Percentiles rank a stretch among this genome's conserved stretches.
phyloP scores from a whole-genome alignment of 345 rosid species.

The Populus deltoides region DNA sequence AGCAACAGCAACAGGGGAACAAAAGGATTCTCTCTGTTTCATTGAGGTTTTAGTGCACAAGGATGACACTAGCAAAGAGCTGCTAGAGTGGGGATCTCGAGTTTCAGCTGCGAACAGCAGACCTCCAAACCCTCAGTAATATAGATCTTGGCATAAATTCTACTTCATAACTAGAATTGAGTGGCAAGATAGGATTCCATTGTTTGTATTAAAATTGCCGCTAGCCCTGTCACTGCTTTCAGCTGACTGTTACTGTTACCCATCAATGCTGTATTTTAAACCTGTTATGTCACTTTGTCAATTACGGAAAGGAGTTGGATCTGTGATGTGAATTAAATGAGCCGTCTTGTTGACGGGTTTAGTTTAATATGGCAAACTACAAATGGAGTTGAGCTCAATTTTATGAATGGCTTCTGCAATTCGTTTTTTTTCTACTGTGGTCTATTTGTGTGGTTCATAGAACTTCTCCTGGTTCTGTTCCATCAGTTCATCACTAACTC shows the following conservation, averaged over 20 bases:
- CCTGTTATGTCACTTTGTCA: background rate
- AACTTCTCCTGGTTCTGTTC: background rate
- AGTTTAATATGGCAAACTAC: background rate
- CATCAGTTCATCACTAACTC: background rate
- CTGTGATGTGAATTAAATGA: background rate
- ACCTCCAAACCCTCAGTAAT: conserved; percentile 64
- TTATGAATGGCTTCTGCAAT: background rate
- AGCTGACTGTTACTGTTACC: background rate
- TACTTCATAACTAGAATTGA: background rate
- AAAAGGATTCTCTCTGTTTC: conserved; percentile 58
- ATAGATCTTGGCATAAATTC: background rate
- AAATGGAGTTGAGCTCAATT: background rate
- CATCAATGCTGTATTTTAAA: background rate
- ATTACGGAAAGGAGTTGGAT: background rate
- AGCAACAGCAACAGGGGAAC: conserved; percentile 36
- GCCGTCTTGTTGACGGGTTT: background rate
- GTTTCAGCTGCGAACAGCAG: conserved; percentile 67
- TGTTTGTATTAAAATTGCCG: background rate
- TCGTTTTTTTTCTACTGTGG: background rate
- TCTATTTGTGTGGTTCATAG: background rate
- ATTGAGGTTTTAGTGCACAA: conserved; percentile 62
- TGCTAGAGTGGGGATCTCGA: conserved; percentile 78
- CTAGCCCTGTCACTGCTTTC: background rate
- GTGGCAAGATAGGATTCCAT: background rate
- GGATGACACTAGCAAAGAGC: conserved; percentile 81